Evolutionary conservation across 257 asterid genomes (phyloP).

Genomic region (Scutellaria minor): DNA sequence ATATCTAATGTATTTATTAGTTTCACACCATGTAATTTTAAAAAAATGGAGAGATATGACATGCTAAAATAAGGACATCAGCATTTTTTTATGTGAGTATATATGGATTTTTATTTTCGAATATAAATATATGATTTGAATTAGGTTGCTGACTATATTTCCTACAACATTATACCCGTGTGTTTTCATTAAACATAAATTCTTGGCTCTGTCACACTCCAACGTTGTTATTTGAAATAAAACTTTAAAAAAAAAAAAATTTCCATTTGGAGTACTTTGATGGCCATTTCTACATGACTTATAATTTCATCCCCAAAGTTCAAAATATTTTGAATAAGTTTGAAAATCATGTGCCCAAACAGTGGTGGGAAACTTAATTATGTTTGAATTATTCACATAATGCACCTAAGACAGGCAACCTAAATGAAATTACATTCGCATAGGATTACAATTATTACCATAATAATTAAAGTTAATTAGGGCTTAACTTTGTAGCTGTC

Average conservation of each 20-base stretch:
- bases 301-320: neutral
- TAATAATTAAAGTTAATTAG: conserved; percentile 38
- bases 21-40: no score
- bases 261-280: neutral
- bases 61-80: no score
- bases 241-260: no score
- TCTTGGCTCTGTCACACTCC: neutral
- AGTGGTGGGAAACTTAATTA: conserved; percentile 33
- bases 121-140: no score
- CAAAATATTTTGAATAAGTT: conserved; percentile 18
- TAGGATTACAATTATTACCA: conserved; percentile 39
- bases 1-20: no score
- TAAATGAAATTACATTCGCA: conserved; percentile 31
- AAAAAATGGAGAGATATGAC: no score
- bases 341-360: conserved; percentile 31
- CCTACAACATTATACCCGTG: conserved; percentile 10
- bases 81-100: no score
- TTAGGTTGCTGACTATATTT: conserved; percentile 1
- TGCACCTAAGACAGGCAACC: conserved; percentile 34
- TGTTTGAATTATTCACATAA: conserved; percentile 42
- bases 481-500: conserved; percentile 42
- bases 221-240: neutral
- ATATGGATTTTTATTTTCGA: no score
- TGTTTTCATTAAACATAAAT: conserved; percentile 32
- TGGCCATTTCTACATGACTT: no score